Percentiles rank a stretch among this genome's conserved stretches.
Conservation (phyloP, 2,329 filamentous ascomycete species). For the Hortaea sp. region DNA sequence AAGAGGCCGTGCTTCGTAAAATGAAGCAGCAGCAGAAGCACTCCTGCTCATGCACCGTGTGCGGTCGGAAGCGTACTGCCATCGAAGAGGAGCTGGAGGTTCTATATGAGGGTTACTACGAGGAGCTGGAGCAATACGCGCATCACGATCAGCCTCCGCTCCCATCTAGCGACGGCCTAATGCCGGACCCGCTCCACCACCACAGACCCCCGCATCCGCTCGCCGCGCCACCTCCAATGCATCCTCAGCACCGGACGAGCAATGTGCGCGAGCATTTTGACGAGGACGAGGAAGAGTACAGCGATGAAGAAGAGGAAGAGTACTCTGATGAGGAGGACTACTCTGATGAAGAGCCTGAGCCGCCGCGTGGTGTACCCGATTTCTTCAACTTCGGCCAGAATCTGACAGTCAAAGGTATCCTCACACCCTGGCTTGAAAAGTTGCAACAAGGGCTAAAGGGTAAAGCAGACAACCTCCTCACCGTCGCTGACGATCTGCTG, state of each 20-base stretch:
- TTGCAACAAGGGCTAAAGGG: slow-evolving; percentile 26
- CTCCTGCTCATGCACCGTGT: slow-evolving; percentile 95
- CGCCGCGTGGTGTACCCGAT: slow-evolving; percentile 52
- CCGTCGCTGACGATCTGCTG: slow-evolving; percentile 92
- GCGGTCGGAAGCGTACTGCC: slow-evolving; percentile 86
- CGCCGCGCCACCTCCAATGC: slow-evolving; percentile 19
- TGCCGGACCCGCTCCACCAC: slow-evolving; percentile 45
- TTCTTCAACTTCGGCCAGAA: slow-evolving; percentile 98
- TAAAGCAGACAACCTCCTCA: slow-evolving; percentile 82
- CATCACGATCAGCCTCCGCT: slow-evolving; percentile 59
- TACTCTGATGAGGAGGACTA: slow-evolving; percentile 55
- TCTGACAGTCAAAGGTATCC: slow-evolving; percentile 76
- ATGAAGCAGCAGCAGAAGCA: slow-evolving; percentile 99
- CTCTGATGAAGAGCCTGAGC: slow-evolving; percentile 53
- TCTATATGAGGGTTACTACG: slow-evolving; percentile 95
- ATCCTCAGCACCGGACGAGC: slow-evolving; percentile 55
- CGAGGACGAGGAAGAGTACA: slow-evolving; percentile 41
- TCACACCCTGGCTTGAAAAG: slow-evolving; percentile 26
- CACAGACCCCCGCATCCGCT: slow-evolving; percentile 31
- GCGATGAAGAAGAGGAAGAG: slow-evolving; percentile 46
- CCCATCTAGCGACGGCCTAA: slow-evolving; percentile 52
- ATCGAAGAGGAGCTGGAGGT: slow-evolving; percentile 98
- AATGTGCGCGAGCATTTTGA: slow-evolving; percentile 61
- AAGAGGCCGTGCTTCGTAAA: slow-evolving; percentile 93
- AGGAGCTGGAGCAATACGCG: slow-evolving; percentile 94